Base-by-base conservation (phyloP, 352 stramenopile species). In the Pythium phragmitis region DNA sequence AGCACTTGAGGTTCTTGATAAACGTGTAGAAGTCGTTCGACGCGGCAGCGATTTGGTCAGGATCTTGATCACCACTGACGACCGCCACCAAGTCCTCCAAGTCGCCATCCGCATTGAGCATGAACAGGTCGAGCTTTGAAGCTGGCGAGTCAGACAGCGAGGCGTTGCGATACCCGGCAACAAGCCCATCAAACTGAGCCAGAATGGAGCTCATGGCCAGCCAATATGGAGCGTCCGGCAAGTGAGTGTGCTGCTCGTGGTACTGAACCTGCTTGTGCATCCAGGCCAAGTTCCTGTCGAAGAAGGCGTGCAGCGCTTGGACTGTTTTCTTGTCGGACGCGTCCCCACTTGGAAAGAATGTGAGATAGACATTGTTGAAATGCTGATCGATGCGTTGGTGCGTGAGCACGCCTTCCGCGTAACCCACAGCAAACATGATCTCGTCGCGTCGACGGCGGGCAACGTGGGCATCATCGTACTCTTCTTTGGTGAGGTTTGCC, bases 341-440 rank as follows among this genome's bases (percentile, higher is more conserved):
- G 37, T 79, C 67, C 26, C 60, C 59, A n/a, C 66, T 75, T 16
- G 66, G 66, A 57, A 83, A 87, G 69, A 87, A 80, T 56, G 75
- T 77, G 12, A 67, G 23, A 37, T 75, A 78, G 14, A 84, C 74
- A 49, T 88, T 88, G 52, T 60, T 59, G 51, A 79, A 88, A 60
- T 91, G 81, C 54, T 88, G 55, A 61, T 86, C 74, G 47, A 91
- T 91, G 19, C 77, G 77, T n/a, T 74, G 74, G 46, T 87, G 78
- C 2, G 79, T 91, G 17, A 91, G 63, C 30, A 75, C 62, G 1
- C 75, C 81, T 57, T 91, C 79, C 0, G 77, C 72, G 45, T 84
- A 91, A 1, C 81, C 81, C 4, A 77, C 81, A 11, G 81, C 81
- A 39, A 74, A 87, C 65, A 85, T 76, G 45, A 75, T 71, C 41